Evolutionary conservation across 2,329 filamentous ascomycete species (phyloP).

Genomic region (Colletotrichum sp.): DNA sequence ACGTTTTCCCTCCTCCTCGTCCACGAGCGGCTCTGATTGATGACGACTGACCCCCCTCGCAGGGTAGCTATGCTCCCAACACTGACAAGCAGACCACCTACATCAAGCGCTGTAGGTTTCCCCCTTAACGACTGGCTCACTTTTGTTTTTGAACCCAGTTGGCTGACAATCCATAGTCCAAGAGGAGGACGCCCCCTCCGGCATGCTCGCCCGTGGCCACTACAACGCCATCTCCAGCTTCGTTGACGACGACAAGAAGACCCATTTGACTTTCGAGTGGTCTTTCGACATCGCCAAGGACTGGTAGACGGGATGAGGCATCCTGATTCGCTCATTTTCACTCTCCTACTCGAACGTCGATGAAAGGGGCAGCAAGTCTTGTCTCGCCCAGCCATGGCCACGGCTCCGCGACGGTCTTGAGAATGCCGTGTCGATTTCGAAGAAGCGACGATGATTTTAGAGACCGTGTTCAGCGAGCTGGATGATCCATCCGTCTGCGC

Average conservation of each 20-base stretch:
- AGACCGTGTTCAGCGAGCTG: not conserved
- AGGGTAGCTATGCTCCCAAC: constrained; percentile 94
- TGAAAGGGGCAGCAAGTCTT: not conserved
- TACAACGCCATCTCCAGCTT: constrained; percentile 92
- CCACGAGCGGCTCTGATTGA: not conserved
- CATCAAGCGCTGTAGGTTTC: constrained; percentile 84
- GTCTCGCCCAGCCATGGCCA: not conserved
- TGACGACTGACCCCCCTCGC: constrained; percentile 27
- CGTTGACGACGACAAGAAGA: constrained; percentile 92
- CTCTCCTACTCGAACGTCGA: not conserved
- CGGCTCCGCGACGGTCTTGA: not conserved
- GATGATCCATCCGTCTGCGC: not conserved
- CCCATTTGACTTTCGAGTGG: constrained; percentile 93
- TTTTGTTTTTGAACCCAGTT: not conserved
- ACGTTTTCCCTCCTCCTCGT: constrained; percentile 38
- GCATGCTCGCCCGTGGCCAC: constrained; percentile 87
- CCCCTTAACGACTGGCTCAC: not conserved
- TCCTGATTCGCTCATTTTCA: not conserved
- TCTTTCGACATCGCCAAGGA: constrained; percentile 96
- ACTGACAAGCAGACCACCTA: constrained; percentile 86
- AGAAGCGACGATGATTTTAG: not conserved
- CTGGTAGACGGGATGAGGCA: constrained; percentile 63
- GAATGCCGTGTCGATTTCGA: not conserved
- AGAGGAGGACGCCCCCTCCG: constrained; percentile 88
- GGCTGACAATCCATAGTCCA: constrained; percentile 65